These are phyloP conservation scores for Fraxinus cuspidata DNA, from an alignment of 257 asterid species.

Conservation along the genomic window DNA sequence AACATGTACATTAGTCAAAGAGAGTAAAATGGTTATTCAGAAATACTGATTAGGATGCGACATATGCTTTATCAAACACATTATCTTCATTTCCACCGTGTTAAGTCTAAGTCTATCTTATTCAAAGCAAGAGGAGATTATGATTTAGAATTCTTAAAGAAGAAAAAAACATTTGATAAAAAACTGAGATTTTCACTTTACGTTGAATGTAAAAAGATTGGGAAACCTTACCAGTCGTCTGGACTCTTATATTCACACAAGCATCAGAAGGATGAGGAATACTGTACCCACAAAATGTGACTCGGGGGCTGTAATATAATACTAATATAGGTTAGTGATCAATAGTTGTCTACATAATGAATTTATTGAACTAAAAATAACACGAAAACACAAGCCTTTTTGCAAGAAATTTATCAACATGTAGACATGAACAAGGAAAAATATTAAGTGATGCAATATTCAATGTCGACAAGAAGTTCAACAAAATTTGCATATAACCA, in stretches of 20 bases:
- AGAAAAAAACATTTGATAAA: background rate
- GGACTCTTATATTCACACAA: slow-evolving; percentile 84
- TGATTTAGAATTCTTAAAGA: background rate
- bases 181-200: background rate
- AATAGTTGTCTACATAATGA: background rate
- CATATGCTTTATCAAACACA: background rate
- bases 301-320: slow-evolving; percentile 70
- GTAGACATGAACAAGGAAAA: background rate
- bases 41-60: background rate
- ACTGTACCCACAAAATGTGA: slow-evolving; percentile 85
- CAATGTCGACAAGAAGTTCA: background rate
- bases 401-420: background rate
- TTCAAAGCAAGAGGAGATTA: background rate
- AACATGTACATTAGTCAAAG: background rate
- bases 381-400: background rate
- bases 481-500: background rate
- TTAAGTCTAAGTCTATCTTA: background rate
- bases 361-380: background rate
- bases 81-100: background rate
- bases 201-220: background rate
- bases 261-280: slow-evolving; percentile 97
- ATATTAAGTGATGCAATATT: background rate
- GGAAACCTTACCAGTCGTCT: slow-evolving; percentile 72
- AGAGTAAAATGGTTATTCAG: background rate
- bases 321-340: slow-evolving; percentile 10